Base-by-base conservation (phyloP, 139 green algal genomes). In the Diplosphaera chodatii region DNA sequence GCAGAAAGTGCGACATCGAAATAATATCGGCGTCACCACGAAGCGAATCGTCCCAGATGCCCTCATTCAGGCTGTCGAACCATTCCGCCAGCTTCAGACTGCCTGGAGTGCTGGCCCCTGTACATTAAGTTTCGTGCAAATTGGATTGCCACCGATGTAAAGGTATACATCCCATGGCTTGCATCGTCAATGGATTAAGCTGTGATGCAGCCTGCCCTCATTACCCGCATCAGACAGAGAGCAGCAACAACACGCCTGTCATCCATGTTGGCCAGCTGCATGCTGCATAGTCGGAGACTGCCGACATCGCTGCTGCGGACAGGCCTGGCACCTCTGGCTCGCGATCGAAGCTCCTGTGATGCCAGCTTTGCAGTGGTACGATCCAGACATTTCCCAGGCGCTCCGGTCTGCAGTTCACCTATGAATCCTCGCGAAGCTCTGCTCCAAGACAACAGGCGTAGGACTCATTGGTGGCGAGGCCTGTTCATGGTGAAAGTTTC, bases 1-100 rank as follows among this genome's bases (percentile, higher is more conserved):
- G 88, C 63, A 94, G 72, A 74, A 94, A 93, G 79, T 94, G 88
- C 0, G 81, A 87, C 37, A 90, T 81, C 64, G 75, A 81, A 30
- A 94, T 73, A 5, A 92, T 66, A 40, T 90, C 78, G 56, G n/a
- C 55, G 4, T n/a, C n/a, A 0, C 23, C 6, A 1, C 69, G 40
- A 27, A 70, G 37, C 63, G 71, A 21, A 10, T 32, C 4, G 3
- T 27, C n/a, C 68, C 64, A 74, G 27, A 33, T 56, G 1, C 41
- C 68, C 22, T 40, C 75, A 40, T 88, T 86, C 34, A 80, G 56
- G 27, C 31, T 32, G 56, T 88, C 80, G 67, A 87, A 79, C 80
- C 77, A 87, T 0, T 66, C 27, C 1, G 82, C 82, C 4, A 85
- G 76, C 28, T 31, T 48, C 13, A 28, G 28, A 8, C 32, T 68